These are phyloP conservation scores for Hymenoscyphus scutula DNA, from an alignment of 2,329 filamentous ascomycete genomes.

Conservation along the genomic window DNA sequence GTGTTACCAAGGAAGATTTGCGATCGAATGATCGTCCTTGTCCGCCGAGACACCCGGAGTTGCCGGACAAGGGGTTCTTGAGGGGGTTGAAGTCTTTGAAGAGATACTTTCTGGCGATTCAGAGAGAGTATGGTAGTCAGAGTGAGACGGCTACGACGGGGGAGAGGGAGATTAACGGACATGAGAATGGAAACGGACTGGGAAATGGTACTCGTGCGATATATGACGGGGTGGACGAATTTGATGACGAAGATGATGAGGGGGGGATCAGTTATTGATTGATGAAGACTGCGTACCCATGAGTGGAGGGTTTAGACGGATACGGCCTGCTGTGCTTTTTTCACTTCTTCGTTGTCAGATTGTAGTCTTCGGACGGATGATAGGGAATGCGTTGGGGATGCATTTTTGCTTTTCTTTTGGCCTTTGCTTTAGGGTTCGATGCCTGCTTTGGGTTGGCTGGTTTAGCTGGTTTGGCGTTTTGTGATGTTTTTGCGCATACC, in stretches of 20 bases:
- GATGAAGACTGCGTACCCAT: not conserved
- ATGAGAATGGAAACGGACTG: conserved; percentile 11
- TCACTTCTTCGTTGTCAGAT: not conserved
- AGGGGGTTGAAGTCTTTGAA: conserved; percentile 76
- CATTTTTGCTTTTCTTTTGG: not conserved
- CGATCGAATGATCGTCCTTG: conserved; percentile 59
- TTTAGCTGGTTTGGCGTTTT: conserved; percentile 9
- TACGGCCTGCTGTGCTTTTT: not conserved
- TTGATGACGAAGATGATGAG: conserved; percentile 27
- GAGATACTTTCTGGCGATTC: conserved; percentile 83
- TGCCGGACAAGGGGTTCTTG: conserved; percentile 85
- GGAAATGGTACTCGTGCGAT: conserved; percentile 7
- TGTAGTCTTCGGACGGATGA: not conserved
- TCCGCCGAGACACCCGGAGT: conserved; percentile 75
- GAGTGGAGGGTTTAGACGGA: not conserved
- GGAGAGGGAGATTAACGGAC: conserved; percentile 20
- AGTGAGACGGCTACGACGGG: not conserved
- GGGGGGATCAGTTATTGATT: conserved; percentile 31
- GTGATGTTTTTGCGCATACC: conserved; percentile 25
- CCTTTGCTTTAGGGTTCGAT: not conserved
- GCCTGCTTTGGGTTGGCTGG: not conserved
- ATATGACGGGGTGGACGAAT: conserved; percentile 9
- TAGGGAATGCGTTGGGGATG: not conserved
- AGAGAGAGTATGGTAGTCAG: conserved; percentile 63
- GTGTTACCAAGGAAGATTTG: conserved; percentile 82